Conservation (phyloP, 352 stramenopile genomes). For the Pythium coloratum region DNA sequence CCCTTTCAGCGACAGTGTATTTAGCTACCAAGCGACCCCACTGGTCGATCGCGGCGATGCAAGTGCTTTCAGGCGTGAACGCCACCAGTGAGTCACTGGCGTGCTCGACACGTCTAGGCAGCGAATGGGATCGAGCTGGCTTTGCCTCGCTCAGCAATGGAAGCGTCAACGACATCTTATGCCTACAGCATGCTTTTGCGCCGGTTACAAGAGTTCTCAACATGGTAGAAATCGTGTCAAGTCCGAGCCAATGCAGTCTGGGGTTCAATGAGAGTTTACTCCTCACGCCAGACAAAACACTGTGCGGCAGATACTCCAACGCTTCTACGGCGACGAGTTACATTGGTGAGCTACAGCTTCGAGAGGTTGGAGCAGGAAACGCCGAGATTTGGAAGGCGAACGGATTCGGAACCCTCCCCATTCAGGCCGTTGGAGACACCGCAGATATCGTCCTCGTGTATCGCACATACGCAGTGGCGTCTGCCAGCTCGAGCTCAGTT, state of each 20-base stretch:
- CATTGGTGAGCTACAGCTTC: background rate
- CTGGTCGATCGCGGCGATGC: background rate
- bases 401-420: background rate
- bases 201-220: background rate
- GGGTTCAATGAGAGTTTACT: background rate
- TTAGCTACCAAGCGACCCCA: constrained; percentile 15
- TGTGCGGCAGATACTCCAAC: background rate
- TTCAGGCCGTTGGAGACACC: background rate
- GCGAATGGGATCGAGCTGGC: background rate
- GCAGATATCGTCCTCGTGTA: background rate
- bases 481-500: background rate
- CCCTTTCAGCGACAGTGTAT: background rate
- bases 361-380: background rate
- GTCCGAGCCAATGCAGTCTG: background rate
- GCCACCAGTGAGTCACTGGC: background rate
- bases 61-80: background rate
- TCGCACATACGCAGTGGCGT: background rate
- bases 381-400: background rate
- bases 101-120: background rate
- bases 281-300: background rate
- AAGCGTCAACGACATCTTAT: background rate
- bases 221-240: background rate
- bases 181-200: background rate
- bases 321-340: background rate
- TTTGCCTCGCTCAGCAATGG: background rate